phyloP scores from a whole-genome alignment of 345 rosid genomes.

The Aethionema arabicum region DNA sequence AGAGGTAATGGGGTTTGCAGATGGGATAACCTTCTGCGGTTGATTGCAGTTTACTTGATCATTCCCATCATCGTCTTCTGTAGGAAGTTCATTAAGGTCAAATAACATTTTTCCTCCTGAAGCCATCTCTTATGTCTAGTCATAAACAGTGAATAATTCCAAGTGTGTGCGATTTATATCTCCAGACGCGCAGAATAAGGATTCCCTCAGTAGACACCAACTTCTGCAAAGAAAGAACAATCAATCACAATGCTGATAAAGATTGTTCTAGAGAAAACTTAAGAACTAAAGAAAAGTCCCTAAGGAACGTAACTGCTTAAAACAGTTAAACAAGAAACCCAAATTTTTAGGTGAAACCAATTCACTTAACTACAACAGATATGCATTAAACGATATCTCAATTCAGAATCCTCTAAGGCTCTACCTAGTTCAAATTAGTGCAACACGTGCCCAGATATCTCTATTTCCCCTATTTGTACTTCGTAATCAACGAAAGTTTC shows the following conservation, averaged over 20 bases:
- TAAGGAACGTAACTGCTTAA: neutral
- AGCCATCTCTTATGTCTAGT: conserved; percentile 81
- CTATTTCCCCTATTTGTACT: neutral
- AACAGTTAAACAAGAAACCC: neutral
- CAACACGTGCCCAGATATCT: neutral
- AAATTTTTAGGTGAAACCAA: neutral
- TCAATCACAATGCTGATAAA: neutral
- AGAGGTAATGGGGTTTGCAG: conserved; percentile 45
- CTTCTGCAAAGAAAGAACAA: conserved; percentile 26
- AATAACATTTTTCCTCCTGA: conserved; percentile 77
- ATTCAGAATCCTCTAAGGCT: neutral
- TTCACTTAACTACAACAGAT: neutral
- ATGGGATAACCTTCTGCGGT: conserved; percentile 61
- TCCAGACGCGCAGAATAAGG: neutral
- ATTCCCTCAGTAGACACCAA: conserved; percentile 26
- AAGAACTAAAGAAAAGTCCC: neutral
- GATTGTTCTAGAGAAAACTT: neutral
- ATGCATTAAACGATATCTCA: neutral
- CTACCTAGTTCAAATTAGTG: neutral
- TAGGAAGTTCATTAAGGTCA: conserved; percentile 99
- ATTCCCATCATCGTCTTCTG: conserved; percentile 55
- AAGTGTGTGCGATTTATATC: conserved; percentile 19
- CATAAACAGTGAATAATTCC: conserved; percentile 54
- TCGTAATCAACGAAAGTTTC: neutral
- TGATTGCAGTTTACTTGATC: conserved; percentile 46